phyloP scores from a whole-genome alignment of 1,284 basidiomycete genomes.

The Ustilago crameri region DNA sequence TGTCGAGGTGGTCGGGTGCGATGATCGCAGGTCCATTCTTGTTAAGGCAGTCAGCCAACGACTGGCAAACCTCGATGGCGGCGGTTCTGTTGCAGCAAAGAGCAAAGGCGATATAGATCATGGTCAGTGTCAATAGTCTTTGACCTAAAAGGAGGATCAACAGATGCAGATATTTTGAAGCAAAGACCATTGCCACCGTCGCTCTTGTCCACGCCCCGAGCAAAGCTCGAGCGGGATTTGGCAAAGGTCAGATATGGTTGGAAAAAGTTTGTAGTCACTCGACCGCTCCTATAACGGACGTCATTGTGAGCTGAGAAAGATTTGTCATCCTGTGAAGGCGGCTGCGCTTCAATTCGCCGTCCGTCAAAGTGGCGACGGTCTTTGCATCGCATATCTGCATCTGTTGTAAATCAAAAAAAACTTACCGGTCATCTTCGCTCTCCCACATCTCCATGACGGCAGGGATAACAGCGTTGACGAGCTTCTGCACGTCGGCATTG shows the following conservation, averaged over 20 bases:
- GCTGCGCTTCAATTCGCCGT: neutral
- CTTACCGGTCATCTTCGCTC: conserved; percentile 97
- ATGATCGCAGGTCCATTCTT: conserved; percentile 85
- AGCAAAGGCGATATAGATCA: conserved; percentile 3
- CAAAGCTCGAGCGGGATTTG: conserved; percentile 6
- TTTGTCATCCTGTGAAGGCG: conserved; percentile 73
- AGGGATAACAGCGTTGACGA: conserved; percentile 81
- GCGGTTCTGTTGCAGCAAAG: conserved; percentile 75
- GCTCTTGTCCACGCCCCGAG: neutral
- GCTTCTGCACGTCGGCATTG: conserved; percentile 81
- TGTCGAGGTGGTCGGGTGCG: conserved; percentile 73
- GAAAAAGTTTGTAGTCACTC: conserved; percentile 56
- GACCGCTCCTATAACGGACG: conserved; percentile 68
- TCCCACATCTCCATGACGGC: conserved; percentile 89
- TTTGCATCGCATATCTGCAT: conserved; percentile 14
- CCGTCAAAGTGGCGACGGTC: neutral
- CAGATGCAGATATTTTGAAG: conserved; percentile 9
- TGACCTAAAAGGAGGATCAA: too few relatives aligned
- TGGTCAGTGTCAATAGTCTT: conserved; percentile 18
- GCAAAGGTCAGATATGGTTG: conserved; percentile 49
- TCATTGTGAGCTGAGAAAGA: conserved; percentile 88
- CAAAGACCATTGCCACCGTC: conserved; percentile 10
- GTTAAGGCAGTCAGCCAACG: conserved; percentile 88
- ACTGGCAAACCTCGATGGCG: conserved; percentile 84
- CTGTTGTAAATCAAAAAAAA: conserved; percentile 53